phyloP scores from a whole-genome alignment of 441 rosid species.

The Pelargonium cotyledonis region DNA sequence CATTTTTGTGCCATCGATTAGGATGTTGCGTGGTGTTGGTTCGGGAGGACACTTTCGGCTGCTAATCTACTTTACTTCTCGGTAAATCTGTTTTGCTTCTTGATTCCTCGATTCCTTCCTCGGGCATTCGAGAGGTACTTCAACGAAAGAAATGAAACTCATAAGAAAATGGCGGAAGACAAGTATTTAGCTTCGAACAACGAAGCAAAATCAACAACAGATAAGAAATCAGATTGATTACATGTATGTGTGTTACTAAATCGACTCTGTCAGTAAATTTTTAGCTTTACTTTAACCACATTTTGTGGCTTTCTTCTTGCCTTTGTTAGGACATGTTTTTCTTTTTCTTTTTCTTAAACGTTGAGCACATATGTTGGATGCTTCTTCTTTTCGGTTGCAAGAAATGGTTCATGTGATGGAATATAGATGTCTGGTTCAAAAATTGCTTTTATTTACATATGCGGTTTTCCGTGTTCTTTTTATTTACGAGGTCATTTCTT shows the following conservation, averaged over 20 bases:
- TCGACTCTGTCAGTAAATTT: background rate
- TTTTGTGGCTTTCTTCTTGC: too few species aligned
- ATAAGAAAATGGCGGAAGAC: slow-evolving; percentile 53
- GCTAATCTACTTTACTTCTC: slow-evolving; percentile 62
- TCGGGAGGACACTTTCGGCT: slow-evolving; percentile 54
- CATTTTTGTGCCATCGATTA: slow-evolving; percentile 11
- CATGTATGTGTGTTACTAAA: background rate
- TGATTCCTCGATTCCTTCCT: slow-evolving; percentile 79
- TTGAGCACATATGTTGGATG: too few species aligned
- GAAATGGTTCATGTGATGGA: too few species aligned
- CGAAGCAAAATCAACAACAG: slow-evolving; percentile 26
- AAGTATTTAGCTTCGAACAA: slow-evolving; percentile 31
- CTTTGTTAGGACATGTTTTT: too few species aligned
- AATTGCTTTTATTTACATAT: too few species aligned
- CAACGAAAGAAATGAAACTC: slow-evolving; percentile 43
- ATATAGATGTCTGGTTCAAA: too few species aligned
- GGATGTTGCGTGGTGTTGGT: slow-evolving; percentile 75
- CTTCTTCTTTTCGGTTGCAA: too few species aligned
- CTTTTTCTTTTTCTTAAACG: too few species aligned
- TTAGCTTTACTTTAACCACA: background rate
- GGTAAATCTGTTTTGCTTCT: slow-evolving; percentile 52
- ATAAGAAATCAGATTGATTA: slow-evolving; percentile 48
- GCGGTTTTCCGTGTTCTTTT: too few species aligned
- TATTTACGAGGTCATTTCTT: too few species aligned
- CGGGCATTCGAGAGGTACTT: slow-evolving; percentile 69